Evolutionary conservation across 2,329 filamentous ascomycete genomes (phyloP).

Genomic region (Colletotrichum endophyticum): DNA sequence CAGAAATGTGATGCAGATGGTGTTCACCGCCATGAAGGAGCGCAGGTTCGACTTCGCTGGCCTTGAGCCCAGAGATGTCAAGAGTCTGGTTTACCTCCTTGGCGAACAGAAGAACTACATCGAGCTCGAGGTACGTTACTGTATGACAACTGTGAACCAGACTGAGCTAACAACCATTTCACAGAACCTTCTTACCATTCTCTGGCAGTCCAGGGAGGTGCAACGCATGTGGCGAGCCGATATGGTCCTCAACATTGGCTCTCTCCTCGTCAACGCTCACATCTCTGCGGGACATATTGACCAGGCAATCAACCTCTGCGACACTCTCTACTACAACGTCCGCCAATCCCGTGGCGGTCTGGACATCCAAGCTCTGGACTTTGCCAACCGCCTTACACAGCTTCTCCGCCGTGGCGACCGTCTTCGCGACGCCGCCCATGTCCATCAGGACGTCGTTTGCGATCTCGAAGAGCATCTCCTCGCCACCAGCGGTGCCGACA

Average conservation of each 20-base stretch:
- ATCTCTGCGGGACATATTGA: conserved; percentile 28
- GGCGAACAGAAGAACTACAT: conserved; percentile 51
- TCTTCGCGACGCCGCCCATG: conserved; percentile 29
- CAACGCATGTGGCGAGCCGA: conserved; percentile 33
- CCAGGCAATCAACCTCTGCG: conserved; percentile 32
- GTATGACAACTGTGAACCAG: no score
- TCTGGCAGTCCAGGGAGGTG: conserved; percentile 38
- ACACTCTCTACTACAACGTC: conserved; percentile 38
- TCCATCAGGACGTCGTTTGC: conserved; percentile 33
- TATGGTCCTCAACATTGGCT: conserved; percentile 32
- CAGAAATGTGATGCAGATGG: conserved; percentile 19
- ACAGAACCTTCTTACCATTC: conserved; percentile 29
- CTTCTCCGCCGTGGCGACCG: conserved; percentile 30
- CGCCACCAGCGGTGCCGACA: neutral
- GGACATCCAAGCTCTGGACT: conserved; percentile 29
- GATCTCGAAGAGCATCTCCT: conserved; percentile 24
- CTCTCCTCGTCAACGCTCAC: conserved; percentile 36
- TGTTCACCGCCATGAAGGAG: conserved; percentile 45
- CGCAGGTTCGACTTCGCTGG: conserved; percentile 47
- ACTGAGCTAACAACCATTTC: neutral
- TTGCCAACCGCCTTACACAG: conserved; percentile 31
- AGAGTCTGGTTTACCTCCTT: conserved; percentile 48
- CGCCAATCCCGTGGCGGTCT: conserved; percentile 34
- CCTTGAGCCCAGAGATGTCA: conserved; percentile 48
- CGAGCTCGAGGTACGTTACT: conserved; percentile 40